Base-by-base conservation (phyloP, 352 stramenopile genomes). In the Globisporangium abappressorium region DNA sequence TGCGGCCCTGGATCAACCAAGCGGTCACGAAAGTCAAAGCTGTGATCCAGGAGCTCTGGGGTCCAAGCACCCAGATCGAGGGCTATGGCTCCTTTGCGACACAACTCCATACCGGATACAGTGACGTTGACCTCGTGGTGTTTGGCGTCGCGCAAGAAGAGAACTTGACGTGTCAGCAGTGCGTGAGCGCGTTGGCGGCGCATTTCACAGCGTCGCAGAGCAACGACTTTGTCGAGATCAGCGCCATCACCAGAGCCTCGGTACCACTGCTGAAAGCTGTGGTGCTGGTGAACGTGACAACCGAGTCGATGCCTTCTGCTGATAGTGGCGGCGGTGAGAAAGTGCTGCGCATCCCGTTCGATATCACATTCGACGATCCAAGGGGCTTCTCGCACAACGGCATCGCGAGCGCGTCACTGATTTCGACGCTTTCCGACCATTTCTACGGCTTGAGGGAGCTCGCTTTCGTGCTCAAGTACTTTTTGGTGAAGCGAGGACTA, bases 401-500 rank as follows among this genome's bases (percentile, higher is more conserved):
- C 0, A 75, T 95, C 18, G 87, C 87, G 18, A 95, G 85, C 64
- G 87, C 84, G 6, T 79, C 81, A 8, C 66, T 98, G 8, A 75
- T 96, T 6, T 75, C 84, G 58, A 79, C 77, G 14, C 72, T 97
- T 28, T 76, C 77, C 7, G 70, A 71, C 6, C 78, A 84, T 20
- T 93, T 97, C 20, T 91, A 92, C 51, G 89, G 88, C 0, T 66
- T 98, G 26, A 77, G 83, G 0, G 89, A 96, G 58, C 62, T 98
- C 18, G 90, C 87, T 0, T 75, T 97, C 28, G 88, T 97, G 9
- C 72, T 98, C 24, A 98, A 98, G 72, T 81, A 95, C 60, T 96
- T 97, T 61, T 70, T 98, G 8, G 88, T 84, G n/a, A 89, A 91
- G 41, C 82, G 91, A 30, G 80, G 82, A 5, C 66, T 97, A 9